Evolutionary conservation across 768 basidiomycete species (phyloP), one percentile per base, ranked within the genome.

Genomic region (Gymnopilus junonius): DNA sequence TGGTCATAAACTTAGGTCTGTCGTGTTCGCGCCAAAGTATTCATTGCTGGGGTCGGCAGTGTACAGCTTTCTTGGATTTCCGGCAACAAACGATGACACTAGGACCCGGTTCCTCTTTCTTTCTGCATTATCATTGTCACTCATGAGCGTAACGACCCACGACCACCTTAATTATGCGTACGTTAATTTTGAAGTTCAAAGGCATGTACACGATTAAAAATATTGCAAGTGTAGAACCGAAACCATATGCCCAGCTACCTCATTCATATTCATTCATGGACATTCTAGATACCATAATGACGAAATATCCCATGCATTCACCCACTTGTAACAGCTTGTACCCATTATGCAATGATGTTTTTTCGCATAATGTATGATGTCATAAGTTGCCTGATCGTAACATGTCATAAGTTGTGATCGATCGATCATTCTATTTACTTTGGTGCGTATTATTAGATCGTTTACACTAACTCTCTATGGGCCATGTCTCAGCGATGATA

Each of bases 41-140:
- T 83, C 69, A 93, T 93, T 61, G 75, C 83, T 39, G 89, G 90
- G 50, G 91, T 90, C 8, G 92, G 92, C 64, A 92, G 90, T 72
- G 91, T 93, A 32, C 82, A 87, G 66, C 77, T 93, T 58, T 93
- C 92, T 35, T 93, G 91, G 91, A 84, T 78, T 61, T 80, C 84
- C 11, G 88, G 89, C 61, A 82, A 80, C 67, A 84, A 80, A 63
- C 77, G 77, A 70, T 76, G 59, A 70, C 42, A 15, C 29, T 25
- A 42, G 42, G 7, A 57, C 25, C 15, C 42, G 17, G 20, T 21
- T 34, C 35, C 53, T 32, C 10, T 48, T 27, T 43, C 34, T 23
- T 55, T 35, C 45, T 58, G 54, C 56, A 46, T 51, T 31, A n/a
- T n/a, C 35, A 48, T 43, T 51, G 61, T 32, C 45, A 50, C 46